These are phyloP conservation scores for Citrus medica DNA, from an alignment of 345 rosid species.

Conservation along the genomic window DNA sequence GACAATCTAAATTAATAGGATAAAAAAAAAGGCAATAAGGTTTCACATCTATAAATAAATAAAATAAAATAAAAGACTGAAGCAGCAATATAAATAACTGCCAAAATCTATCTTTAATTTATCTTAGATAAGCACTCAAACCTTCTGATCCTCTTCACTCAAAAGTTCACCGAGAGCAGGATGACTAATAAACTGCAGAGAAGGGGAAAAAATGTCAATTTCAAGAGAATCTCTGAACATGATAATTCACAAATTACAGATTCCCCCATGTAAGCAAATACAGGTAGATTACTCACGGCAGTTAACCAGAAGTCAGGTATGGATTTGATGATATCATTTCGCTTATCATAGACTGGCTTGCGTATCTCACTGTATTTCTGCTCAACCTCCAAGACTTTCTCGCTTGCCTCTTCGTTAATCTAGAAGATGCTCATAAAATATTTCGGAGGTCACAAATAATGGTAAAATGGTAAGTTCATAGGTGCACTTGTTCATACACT, in stretches of 20 bases:
- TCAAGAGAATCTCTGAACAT: neutral
- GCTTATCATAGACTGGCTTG: conserved; percentile 81
- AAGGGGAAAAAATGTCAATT: neutral
- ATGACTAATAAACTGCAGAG: conserved; percentile 77
- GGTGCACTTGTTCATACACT: neutral
- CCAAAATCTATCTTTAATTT: neutral
- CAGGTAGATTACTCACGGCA: conserved; percentile 56
- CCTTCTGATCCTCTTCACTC: conserved; percentile 93
- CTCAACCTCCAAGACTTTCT: conserved; percentile 86
- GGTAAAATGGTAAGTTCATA: neutral
- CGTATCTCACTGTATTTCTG: conserved; percentile 82
- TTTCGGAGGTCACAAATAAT: neutral
- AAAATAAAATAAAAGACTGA: neutral
- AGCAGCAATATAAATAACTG: neutral
- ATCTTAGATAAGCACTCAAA: conserved; percentile 20
- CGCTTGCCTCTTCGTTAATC: conserved; percentile 95
- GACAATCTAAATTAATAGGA: neutral
- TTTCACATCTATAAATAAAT: neutral
- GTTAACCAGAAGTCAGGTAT: conserved; percentile 95
- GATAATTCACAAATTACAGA: neutral
- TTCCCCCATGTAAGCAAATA: neutral
- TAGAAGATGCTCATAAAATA: conserved; percentile 12
- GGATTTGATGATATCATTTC: conserved; percentile 64
- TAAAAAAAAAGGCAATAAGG: neutral
- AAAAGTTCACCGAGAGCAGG: conserved; percentile 80